phyloP scores from a whole-genome alignment of 306 rosid species.

The Castanospermum australe region DNA sequence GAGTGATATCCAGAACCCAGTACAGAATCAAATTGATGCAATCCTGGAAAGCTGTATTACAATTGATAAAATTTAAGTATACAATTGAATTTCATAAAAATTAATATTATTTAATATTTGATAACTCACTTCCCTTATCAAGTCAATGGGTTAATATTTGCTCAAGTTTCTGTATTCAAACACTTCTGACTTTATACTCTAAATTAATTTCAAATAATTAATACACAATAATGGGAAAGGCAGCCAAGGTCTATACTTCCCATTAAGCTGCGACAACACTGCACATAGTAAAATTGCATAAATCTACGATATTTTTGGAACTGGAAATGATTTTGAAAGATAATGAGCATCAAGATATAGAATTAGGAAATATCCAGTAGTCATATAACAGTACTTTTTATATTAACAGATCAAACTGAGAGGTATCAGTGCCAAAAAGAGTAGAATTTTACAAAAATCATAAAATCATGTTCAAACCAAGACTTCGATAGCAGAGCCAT shows the following conservation, averaged over 20 bases:
- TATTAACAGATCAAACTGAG: background rate
- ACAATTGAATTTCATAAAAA: conserved; percentile 11
- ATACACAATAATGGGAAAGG: background rate
- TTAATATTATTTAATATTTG: background rate
- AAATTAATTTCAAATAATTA: background rate
- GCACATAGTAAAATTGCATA: background rate
- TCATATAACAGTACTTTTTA: background rate
- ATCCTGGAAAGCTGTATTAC: background rate
- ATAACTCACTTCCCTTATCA: conserved; percentile 1
- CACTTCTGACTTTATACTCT: background rate
- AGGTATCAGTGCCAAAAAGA: background rate
- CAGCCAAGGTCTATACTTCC: background rate
- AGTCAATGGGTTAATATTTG: background rate
- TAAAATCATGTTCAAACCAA: background rate
- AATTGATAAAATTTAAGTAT: conserved; percentile 2
- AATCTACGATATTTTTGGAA: background rate
- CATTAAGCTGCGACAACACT: background rate
- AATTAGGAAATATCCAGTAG: background rate
- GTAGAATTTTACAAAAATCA: background rate
- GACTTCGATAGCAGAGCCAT: background rate
- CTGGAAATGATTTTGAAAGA: background rate
- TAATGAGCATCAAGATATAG: background rate
- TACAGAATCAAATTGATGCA: background rate
- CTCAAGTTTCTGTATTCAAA: conserved; percentile 8
- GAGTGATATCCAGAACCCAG: background rate